Base-by-base conservation (phyloP, 768 basidiomycete species). In the Mrakia hoshinonis region DNA sequence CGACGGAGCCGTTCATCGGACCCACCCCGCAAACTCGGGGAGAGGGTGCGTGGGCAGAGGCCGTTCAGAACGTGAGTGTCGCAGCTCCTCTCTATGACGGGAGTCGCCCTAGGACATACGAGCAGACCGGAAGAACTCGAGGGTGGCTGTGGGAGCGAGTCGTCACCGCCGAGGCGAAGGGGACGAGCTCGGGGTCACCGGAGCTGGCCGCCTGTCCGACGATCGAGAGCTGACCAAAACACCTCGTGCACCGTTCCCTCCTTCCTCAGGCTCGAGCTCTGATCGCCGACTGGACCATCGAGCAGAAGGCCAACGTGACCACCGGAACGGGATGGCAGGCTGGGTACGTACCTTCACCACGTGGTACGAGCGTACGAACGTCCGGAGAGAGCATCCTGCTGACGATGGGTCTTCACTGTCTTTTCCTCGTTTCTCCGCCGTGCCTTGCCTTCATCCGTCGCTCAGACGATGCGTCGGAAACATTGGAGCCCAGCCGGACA, bases 251-350 rank as follows among this genome's bases (percentile, higher is more conserved):
- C 4, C 34, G 29, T 34, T 13, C 29, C 13, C 55, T 36, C 29
- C n/a, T 12, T 2, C 51, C 26, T 1, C 31, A 58, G 55, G 58
- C 58, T 20, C 13, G 34, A 20, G 58, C 58, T 18, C 34, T 36
- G 64, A 81, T 89, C 5, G 76, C 81, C 9, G 18, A 18, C 22
- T 61, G 74, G 36, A 84, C 85, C 2, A 74, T 85, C 9, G 80
- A 84, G 69, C 85, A 87, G 73, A 86, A 87, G 75, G 83, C 86
- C 36, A 82, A 82, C 68, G 78, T 87, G 18, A 84, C 82, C 0
- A 87, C 86, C 31, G 86, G 85, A 79, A 72, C 76, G 73, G 77
- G 76, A 67, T 79, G 61, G 65, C 22, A 31, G 61, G 47, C 62
- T n/a, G 62, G 52, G 69, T 49, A 12, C 22, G 66, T 31, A 3